Base-by-base conservation (phyloP, 2,329 filamentous ascomycete genomes). In the Cercospora canescens region DNA sequence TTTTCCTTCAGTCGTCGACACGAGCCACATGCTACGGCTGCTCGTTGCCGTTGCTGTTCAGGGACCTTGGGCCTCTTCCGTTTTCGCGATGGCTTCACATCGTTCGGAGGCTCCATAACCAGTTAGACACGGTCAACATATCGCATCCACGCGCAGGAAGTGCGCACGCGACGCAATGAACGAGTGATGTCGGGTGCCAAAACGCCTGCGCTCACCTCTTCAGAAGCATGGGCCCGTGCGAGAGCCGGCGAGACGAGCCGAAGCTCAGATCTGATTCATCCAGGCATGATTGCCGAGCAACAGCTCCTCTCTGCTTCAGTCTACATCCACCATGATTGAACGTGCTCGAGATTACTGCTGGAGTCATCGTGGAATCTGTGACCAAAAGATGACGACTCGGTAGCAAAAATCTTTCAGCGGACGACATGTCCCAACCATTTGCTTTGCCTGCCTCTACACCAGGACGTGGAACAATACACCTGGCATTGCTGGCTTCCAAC, bases 391-490 rank as follows among this genome's bases (percentile, higher is more conserved):
- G 14, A 52, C 26, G 45, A 52, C 5, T 12, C 14, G 45, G 45
- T 52, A 52, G 45, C 45, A 52, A 52, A 11, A 28, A 2, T 14
- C 1, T 4, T 24, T 37, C 30, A 35, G 24, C 26, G 60, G 48
- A 56, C 60, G 32, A 55, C 30, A 76, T 76, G 74, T 75, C 71
- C 71, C 93, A 89, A n/a, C 92, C 93, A 8, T 96, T 96, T 76
- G 88, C 91, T 58, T 83, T 87, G 60, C 91, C 91, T 30, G 86
- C 89, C 41, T 91, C 91, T 26, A 84, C 85, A 61, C 87, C 94
- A 24, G 95, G 95, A 64, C 85, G 92, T 75, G 95, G 95, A 67
- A 86, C 84, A 70, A 91, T 97, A 71, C 84, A 93, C 61, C 88
- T 93, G 64, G 87, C 87, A 21, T 81, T 91, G 6, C 84, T 94